Evolutionary conservation across 805 yeast species (phyloP).

Genomic region (Saccharomycopsis selenospora): DNA sequence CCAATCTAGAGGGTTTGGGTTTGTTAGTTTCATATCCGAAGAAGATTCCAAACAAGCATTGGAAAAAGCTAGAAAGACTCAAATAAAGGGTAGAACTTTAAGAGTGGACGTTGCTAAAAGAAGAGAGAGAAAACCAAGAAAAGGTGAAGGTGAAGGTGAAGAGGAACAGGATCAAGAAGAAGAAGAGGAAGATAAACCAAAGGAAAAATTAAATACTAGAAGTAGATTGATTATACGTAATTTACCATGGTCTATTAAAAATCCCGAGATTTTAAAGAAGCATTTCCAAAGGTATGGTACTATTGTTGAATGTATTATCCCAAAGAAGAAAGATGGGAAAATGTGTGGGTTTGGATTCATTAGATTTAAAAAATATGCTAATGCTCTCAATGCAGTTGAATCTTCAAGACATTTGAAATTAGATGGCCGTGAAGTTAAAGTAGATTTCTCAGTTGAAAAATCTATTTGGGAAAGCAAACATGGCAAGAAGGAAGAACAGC

Average conservation of each 20-base stretch:
- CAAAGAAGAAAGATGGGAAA: slow-evolving; percentile 78
- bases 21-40: slow-evolving; percentile 78
- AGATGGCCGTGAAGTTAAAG: slow-evolving; percentile 87
- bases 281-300: slow-evolving; percentile 73
- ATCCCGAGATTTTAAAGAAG: slow-evolving; percentile 62
- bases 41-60: slow-evolving; percentile 80
- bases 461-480: slow-evolving; percentile 57
- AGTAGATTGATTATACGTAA: slow-evolving; percentile 86
- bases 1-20: slow-evolving; percentile 89
- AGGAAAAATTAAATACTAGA: slow-evolving; percentile 43
- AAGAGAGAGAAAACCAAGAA: slow-evolving; percentile 57
- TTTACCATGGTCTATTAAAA: slow-evolving; percentile 92
- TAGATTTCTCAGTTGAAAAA: slow-evolving; percentile 88
- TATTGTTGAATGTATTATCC: slow-evolving; percentile 83
- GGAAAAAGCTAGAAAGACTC: slow-evolving; percentile 51
- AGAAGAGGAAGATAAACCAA: slow-evolving; percentile 13
- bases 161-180: slow-evolving; percentile 10
- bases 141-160: slow-evolving; percentile 9
- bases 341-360: slow-evolving; percentile 95
- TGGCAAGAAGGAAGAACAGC: slow-evolving; percentile 27
- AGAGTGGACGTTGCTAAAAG: slow-evolving; percentile 86
- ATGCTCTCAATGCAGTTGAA: slow-evolving; percentile 78
- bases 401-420: slow-evolving; percentile 69
- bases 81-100: slow-evolving; percentile 58
- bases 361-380: slow-evolving; percentile 69